Evolutionary conservation across 495 filamentous ascomycete genomes (phyloP).

Genomic region (Staphylotrichum longicolle): DNA sequence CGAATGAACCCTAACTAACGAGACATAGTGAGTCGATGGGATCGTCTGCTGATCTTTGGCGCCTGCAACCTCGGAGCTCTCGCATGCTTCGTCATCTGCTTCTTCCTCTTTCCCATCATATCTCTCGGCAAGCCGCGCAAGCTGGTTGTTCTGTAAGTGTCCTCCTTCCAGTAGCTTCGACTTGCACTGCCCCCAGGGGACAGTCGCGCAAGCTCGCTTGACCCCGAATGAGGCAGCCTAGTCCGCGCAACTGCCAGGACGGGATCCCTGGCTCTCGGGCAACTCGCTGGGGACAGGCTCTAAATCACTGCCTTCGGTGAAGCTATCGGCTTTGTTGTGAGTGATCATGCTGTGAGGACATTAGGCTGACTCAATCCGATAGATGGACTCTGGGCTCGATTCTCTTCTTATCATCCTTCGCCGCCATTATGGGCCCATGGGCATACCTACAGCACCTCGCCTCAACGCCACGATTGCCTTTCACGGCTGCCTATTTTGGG

Average conservation of each 20-base stretch:
- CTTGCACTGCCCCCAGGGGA: background rate
- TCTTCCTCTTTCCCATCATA: constrained; percentile 75
- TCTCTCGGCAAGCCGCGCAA: constrained; percentile 78
- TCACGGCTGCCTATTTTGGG: constrained; percentile 96
- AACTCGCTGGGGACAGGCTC: background rate
- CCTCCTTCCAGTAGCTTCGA: background rate
- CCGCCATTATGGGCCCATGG: constrained; percentile 85
- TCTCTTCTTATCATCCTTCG: constrained; percentile 90
- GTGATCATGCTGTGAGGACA: background rate
- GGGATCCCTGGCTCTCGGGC: background rate
- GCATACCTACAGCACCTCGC: constrained; percentile 79
- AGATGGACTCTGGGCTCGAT: constrained; percentile 95
- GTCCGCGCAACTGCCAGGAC: background rate
- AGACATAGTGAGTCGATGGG: constrained; percentile 88
- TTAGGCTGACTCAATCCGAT: constrained; percentile 18
- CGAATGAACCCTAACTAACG: constrained; percentile 33
- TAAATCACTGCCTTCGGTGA: background rate
- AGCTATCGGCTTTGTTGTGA: background rate
- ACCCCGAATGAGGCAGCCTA: too few relatives aligned
- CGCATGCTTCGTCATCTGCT: constrained; percentile 89
- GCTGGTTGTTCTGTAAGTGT: constrained; percentile 92
- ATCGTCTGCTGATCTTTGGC: constrained; percentile 86
- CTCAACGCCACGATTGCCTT: constrained; percentile 82
- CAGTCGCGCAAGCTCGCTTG: too few relatives aligned
- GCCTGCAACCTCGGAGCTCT: constrained; percentile 88